phyloP scores from a whole-genome alignment of 129 eudicot species.

The Helichrysum umbraculigerum region DNA sequence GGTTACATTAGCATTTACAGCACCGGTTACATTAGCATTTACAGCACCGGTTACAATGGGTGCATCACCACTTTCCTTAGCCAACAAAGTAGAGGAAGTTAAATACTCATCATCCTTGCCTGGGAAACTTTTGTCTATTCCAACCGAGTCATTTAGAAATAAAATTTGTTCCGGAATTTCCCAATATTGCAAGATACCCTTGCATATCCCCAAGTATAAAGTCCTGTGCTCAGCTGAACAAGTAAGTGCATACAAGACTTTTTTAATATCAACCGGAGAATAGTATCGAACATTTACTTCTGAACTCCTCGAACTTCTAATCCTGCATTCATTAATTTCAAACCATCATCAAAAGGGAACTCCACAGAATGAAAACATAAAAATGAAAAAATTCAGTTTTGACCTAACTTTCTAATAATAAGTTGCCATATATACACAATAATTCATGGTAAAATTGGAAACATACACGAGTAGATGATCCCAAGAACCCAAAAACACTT shows the following conservation, averaged over 20 bases:
- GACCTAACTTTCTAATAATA: not conserved
- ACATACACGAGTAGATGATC: slow-evolving; percentile 92
- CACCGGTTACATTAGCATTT: slow-evolving; percentile 33
- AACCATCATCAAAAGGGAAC: slow-evolving; percentile 21
- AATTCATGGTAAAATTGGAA: slow-evolving; percentile 14
- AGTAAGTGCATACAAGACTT: slow-evolving; percentile 56
- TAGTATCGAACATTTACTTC: slow-evolving; percentile 60
- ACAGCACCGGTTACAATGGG: slow-evolving; percentile 21
- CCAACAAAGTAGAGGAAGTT: slow-evolving; percentile 27
- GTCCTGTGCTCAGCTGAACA: slow-evolving; percentile 44
- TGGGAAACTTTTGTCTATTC: slow-evolving; percentile 20
- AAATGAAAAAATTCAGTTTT: not conserved
- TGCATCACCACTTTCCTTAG: slow-evolving; percentile 19
- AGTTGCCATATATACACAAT: not conserved
- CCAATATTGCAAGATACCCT: slow-evolving; percentile 71
- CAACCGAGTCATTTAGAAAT: slow-evolving; percentile 24
- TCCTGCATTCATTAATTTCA: slow-evolving; percentile 47
- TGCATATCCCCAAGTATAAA: slow-evolving; percentile 65
- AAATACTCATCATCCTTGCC: slow-evolving; percentile 15
- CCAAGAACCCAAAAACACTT: slow-evolving; percentile 82
- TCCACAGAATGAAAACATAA: slow-evolving; percentile 14
- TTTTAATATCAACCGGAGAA: slow-evolving; percentile 52
- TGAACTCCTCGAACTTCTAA: slow-evolving; percentile 50
- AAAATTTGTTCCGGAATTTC: slow-evolving; percentile 54
- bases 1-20: slow-evolving; percentile 37